Conservation (phyloP, 371 early-diverging fungal genomes). For the Mortierella sp. region DNA sequence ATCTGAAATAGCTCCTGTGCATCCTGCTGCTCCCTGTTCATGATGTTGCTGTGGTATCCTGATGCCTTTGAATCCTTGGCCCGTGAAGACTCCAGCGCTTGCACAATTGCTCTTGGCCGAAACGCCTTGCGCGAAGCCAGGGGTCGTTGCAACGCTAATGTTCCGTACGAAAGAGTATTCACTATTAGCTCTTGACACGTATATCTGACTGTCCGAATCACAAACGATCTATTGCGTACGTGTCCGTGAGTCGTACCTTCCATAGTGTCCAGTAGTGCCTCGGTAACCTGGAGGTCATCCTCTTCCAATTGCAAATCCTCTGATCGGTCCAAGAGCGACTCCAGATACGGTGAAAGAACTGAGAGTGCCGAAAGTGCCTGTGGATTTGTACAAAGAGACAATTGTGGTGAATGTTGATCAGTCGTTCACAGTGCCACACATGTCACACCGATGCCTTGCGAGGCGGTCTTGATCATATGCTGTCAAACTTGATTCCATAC, state of each 20-base stretch:
- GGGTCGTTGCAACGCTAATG: constrained; percentile 62
- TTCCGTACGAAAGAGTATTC: background rate
- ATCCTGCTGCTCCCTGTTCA: constrained; percentile 88
- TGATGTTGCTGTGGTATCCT: constrained; percentile 59
- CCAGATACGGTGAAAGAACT: constrained; percentile 62
- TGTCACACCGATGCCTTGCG: background rate
- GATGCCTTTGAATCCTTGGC: constrained; percentile 62
- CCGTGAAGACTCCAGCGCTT: constrained; percentile 69
- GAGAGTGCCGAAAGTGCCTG: constrained; percentile 66
- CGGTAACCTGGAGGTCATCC: constrained; percentile 67
- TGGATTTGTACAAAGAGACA: constrained; percentile 2
- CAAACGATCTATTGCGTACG: background rate
- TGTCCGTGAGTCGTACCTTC: constrained; percentile 39
- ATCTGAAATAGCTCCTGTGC: constrained; percentile 95
- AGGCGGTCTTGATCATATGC: background rate
- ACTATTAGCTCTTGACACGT: background rate
- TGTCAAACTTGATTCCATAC: constrained; percentile 60
- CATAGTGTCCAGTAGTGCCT: constrained; percentile 70
- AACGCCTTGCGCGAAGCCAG: constrained; percentile 60
- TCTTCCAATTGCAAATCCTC: constrained; percentile 58
- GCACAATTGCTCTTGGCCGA: constrained; percentile 67
- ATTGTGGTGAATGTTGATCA: background rate
- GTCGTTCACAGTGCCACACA: background rate
- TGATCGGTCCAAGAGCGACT: constrained; percentile 60
- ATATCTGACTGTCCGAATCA: background rate